These are phyloP conservation scores for Pseudogymnoascus sp. DNA, from an alignment of 2,329 filamentous ascomycete species.

Conservation along the genomic window DNA sequence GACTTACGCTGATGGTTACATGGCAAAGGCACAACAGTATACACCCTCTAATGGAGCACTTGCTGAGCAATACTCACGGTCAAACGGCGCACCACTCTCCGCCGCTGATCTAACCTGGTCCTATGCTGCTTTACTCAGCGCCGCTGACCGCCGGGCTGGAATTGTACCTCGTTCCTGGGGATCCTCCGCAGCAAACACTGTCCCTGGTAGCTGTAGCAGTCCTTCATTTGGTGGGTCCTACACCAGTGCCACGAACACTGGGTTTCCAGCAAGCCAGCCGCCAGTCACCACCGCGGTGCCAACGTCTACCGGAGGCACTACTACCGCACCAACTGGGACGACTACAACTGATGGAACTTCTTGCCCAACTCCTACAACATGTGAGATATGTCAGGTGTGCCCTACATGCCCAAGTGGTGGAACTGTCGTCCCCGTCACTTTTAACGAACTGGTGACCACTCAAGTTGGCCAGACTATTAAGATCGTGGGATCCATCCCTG, in stretches of 20 bases:
- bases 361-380: not conserved
- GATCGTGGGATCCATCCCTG: slow-evolving; percentile 51
- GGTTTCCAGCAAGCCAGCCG: slow-evolving; percentile 39
- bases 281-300: too few species aligned
- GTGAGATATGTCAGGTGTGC: slow-evolving; percentile 29
- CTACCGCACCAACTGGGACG: not conserved
- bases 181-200: slow-evolving; percentile 31
- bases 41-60: slow-evolving; percentile 55
- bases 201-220: not conserved
- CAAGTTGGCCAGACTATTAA: slow-evolving; percentile 57
- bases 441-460: slow-evolving; percentile 49
- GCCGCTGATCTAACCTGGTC: slow-evolving; percentile 67
- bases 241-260: slow-evolving; percentile 35
- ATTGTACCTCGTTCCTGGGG: slow-evolving; percentile 53
- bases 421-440: slow-evolving; percentile 35
- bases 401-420: too few species aligned
- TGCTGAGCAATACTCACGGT: slow-evolving; percentile 43
- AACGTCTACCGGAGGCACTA: too few species aligned
- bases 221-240: slow-evolving; percentile 45
- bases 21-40: slow-evolving; percentile 43
- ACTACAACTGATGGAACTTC: not conserved
- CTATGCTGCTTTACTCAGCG: slow-evolving; percentile 63
- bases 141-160: slow-evolving; percentile 49
- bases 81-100: slow-evolving; percentile 28
- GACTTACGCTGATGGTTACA: slow-evolving; percentile 55